phyloP scores from a whole-genome alignment of 352 stramenopile species.

The Phytopythium sindhum region DNA sequence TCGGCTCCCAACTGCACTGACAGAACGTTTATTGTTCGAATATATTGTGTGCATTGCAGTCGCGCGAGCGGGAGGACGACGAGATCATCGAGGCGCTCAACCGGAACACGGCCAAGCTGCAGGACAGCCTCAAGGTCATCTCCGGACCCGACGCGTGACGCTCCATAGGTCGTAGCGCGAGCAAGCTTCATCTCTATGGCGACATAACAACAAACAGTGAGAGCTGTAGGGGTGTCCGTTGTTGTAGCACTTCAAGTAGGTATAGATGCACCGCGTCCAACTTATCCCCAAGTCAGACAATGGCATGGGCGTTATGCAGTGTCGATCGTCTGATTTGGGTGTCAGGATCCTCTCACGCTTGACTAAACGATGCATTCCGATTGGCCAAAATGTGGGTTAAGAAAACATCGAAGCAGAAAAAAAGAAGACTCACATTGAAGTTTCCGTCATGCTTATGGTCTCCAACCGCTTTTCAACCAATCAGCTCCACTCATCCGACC shows the following conservation, averaged over 20 bases:
- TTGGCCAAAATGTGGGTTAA: background rate
- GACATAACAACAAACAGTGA: too few relatives aligned
- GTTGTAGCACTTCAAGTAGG: background rate
- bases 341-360: too few relatives aligned
- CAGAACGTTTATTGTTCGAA: background rate
- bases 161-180: background rate
- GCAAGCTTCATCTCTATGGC: background rate
- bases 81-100: conserved; percentile 93
- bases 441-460: background rate
- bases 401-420: background rate
- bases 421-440: background rate
- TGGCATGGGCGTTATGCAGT: background rate
- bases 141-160: conserved; percentile 70
- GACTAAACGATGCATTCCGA: background rate
- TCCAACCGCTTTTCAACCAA: background rate
- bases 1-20: background rate
- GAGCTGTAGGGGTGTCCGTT: too few relatives aligned
- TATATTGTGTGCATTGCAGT: conserved; percentile 16
- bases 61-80: conserved; percentile 89
- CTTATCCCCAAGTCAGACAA: too few relatives aligned
- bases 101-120: conserved; percentile 90
- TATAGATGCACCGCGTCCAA: background rate
- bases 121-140: conserved; percentile 92
- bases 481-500: background rate
- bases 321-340: background rate